Base-by-base conservation (phyloP, 2,329 filamentous ascomycete genomes). In the Trichoderma brevicompactum region DNA sequence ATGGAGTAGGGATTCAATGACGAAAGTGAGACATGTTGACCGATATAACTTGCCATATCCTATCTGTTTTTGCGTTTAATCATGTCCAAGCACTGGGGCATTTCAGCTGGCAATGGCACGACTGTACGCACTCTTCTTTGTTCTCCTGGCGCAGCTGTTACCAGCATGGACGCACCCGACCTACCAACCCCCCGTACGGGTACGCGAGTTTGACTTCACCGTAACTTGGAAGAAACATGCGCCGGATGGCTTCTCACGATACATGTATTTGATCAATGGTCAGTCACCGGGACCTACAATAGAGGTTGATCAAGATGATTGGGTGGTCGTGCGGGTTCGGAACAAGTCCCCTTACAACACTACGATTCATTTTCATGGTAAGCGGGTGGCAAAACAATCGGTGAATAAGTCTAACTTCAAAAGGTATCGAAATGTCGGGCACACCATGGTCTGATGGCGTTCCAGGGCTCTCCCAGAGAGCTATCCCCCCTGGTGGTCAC, bases 391-490 rank as follows among this genome's bases (percentile, higher is more conserved):
- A 15, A 38, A 38, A 10, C n/a, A 3, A 5, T 5, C 17, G 9
- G 9, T 43, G 9, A 32, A 10, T 10, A 5, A 34, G 8, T 6
- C 32, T 19, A 34, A 49, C 8, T 9, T 17, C 2, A 7, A 17
- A 50, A 80, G 80, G 80, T 8, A 75, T 87, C 38, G 81, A 82
- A 40, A 83, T 85, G 77, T 68, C 74, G 1, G 75, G 76, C 19
- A 87, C 84, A 0, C 83, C 85, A 0, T 88, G 85, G 85, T 82
- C 85, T 0, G 87, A 89, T 66, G 87, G 87, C 36, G 82, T 85
- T 0, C 83, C 85, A 0, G 86, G 86, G 2, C 72, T 88, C 2
- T 80, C 82, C 0, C 86, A 89, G 69, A 76, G 76, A 3, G 75
- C 81, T 3, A 87, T 89, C 63, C 70, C 74, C 12, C 79, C 84